These are phyloP conservation scores for Tulasnella sp. DNA, from an alignment of 768 basidiomycete genomes.

Conservation along the genomic window DNA sequence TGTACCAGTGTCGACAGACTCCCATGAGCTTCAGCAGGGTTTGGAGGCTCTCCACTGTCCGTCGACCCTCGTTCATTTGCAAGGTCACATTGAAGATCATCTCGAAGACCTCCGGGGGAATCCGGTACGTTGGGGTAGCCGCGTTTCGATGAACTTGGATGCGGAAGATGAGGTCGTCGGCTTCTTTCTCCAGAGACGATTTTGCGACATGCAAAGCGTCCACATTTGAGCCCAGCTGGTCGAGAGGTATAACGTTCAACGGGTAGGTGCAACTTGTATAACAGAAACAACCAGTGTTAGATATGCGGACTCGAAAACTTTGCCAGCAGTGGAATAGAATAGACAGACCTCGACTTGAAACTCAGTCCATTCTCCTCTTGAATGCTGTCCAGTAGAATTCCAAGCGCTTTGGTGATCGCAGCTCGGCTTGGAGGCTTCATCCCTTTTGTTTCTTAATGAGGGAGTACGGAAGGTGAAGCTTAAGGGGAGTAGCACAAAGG, in stretches of 20 bases:
- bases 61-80: neutral
- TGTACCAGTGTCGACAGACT: neutral
- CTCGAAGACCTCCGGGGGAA: neutral
- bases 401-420: neutral
- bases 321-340: too few relatives aligned
- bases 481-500: too few relatives aligned
- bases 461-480: too few relatives aligned
- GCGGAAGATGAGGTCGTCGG: neutral
- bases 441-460: neutral
- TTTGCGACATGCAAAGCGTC: neutral
- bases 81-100: neutral
- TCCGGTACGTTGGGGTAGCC: neutral
- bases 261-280: too few relatives aligned
- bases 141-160: neutral
- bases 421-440: neutral
- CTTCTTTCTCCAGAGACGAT: neutral
- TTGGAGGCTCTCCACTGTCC: too few relatives aligned
- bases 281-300: too few relatives aligned
- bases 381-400: neutral
- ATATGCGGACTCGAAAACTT: too few relatives aligned
- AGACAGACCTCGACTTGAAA: too few relatives aligned
- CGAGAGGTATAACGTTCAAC: too few relatives aligned
- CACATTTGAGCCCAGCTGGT: neutral
- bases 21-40: neutral
- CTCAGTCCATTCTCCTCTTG: too few relatives aligned